Evolutionary conservation across 495 filamentous ascomycete genomes (phyloP).

Genomic region (Clavariopsis aquatica): DNA sequence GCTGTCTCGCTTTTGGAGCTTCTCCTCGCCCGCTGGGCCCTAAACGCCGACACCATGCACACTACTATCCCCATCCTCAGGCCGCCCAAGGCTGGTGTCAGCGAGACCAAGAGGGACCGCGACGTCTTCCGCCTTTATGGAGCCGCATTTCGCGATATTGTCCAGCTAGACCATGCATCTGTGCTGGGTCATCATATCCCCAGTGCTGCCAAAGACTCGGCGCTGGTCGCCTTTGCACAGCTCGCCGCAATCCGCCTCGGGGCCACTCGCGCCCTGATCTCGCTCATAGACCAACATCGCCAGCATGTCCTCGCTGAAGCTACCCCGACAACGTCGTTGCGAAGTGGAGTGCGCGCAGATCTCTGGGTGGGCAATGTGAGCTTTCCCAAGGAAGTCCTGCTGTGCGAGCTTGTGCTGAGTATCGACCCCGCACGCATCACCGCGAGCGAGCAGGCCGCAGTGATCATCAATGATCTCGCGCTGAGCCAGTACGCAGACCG

Average conservation of each 20-base stretch:
- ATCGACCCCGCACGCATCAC: background rate
- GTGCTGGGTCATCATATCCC: conserved; percentile 13
- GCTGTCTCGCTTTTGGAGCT: background rate
- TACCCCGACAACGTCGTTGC: conserved; percentile 14
- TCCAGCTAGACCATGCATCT: conserved; percentile 3
- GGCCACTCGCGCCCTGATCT: conserved; percentile 18
- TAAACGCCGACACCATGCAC: background rate
- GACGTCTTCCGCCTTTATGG: conserved; percentile 25
- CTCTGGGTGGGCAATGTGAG: conserved; percentile 32
- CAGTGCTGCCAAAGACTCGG: conserved; percentile 9
- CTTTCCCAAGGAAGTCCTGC: conserved; percentile 11
- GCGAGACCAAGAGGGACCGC: conserved; percentile 15
- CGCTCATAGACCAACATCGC: conserved; percentile 20
- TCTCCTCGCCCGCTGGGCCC: background rate
- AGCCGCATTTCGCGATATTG: conserved; percentile 15
- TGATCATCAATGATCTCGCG: conserved; percentile 25
- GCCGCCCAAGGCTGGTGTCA: conserved; percentile 7
- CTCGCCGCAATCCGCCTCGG: conserved; percentile 20
- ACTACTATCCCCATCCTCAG: background rate
- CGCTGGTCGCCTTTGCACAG: conserved; percentile 22
- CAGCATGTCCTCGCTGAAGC: conserved; percentile 30
- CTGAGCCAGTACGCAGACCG: background rate
- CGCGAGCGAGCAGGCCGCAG: conserved; percentile 2
- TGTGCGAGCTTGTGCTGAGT: conserved; percentile 21
- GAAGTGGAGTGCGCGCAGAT: background rate